A percentile compares a stretch with the other conserved stretches of the same genome.
Evolutionary conservation across 805 yeast genomes (phyloP).

Genomic region (Hyphopichia homilentoma): DNA sequence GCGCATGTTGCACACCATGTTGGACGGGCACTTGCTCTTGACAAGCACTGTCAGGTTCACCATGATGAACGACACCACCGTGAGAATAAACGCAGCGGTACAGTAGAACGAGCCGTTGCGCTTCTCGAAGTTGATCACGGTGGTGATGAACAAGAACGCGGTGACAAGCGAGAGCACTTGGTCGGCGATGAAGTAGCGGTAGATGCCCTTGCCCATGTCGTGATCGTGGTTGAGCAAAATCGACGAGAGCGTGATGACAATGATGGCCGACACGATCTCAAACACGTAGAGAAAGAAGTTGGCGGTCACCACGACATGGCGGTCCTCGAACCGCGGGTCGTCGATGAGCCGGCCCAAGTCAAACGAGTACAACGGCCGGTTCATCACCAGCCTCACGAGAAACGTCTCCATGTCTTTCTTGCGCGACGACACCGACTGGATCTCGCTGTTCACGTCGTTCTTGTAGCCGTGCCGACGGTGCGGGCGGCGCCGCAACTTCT

Average conservation of each 20-base stretch:
- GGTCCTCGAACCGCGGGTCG: slow-evolving; percentile 6
- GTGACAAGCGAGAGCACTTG: slow-evolving; percentile 28
- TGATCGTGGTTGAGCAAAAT: slow-evolving; percentile 22
- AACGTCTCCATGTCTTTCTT: slow-evolving; percentile 22
- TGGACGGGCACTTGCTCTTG: slow-evolving; percentile 13
- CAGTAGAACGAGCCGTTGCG: slow-evolving; percentile 41
- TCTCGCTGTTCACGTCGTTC: slow-evolving; percentile 6
- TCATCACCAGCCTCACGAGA: slow-evolving; percentile 30
- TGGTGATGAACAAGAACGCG: slow-evolving; percentile 31
- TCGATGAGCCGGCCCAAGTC: slow-evolving; percentile 13
- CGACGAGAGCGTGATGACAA: slow-evolving; percentile 24
- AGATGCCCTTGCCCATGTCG: slow-evolving; percentile 20
- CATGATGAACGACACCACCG: slow-evolving; percentile 32
- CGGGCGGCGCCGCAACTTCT: too few relatives aligned
- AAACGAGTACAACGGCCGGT: slow-evolving; percentile 23
- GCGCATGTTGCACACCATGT: slow-evolving; percentile 24
- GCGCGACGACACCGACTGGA: slow-evolving; percentile 16
- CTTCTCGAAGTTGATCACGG: slow-evolving; percentile 35
- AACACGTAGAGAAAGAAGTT: slow-evolving; percentile 26
- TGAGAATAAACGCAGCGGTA: slow-evolving; percentile 27
- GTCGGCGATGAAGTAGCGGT: slow-evolving; percentile 36
- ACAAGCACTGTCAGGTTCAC: slow-evolving; percentile 25
- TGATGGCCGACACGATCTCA: slow-evolving; percentile 25
- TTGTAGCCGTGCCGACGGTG: slow-evolving; percentile 13
- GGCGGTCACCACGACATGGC: slow-evolving; percentile 19